These are phyloP conservation scores for Botrytis pseudocinerea DNA, from an alignment of 2,329 filamentous ascomycete genomes.

Conservation along the genomic window DNA sequence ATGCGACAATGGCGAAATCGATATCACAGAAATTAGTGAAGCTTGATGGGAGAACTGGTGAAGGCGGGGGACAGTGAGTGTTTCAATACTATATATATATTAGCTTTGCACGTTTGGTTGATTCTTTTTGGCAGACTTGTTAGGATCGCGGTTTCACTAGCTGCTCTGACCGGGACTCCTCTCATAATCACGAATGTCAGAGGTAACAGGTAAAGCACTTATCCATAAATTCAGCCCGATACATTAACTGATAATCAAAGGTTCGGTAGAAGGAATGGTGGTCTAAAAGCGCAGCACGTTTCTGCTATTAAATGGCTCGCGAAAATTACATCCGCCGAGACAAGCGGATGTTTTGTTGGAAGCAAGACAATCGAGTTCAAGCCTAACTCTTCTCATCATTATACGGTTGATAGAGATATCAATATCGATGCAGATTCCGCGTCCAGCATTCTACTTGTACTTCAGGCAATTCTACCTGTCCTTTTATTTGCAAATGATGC, in stretches of 20 bases:
- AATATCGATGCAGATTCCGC: conserved; percentile 53
- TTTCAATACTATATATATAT: too few relatives aligned
- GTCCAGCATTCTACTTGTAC: conserved; percentile 57
- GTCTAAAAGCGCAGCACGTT: conserved; percentile 62
- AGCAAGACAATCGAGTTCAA: conserved; percentile 44
- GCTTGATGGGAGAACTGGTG: conserved; percentile 58
- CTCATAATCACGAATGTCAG: conserved; percentile 57
- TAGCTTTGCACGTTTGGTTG: not conserved
- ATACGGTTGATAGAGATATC: conserved; percentile 45
- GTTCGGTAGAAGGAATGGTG: conserved; percentile 32
- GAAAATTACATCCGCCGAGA: conserved; percentile 51
- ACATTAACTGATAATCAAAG: not conserved
- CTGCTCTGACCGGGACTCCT: conserved; percentile 55
- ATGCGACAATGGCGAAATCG: not conserved
- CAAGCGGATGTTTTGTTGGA: conserved; percentile 53
- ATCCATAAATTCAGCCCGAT: too few relatives aligned
- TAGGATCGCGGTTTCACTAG: conserved; percentile 55
- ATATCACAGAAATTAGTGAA: conserved; percentile 43
- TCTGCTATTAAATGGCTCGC: conserved; percentile 57
- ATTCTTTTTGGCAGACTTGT: conserved; percentile 44
- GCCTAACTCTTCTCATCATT: conserved; percentile 36
- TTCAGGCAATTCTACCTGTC: conserved; percentile 62
- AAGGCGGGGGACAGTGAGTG: conserved; percentile 57
- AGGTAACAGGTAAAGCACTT: conserved; percentile 50
- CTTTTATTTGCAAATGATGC: conserved; percentile 55